phyloP scores from a whole-genome alignment of 1,284 basidiomycete genomes.

The Microbotryum intermedium region DNA sequence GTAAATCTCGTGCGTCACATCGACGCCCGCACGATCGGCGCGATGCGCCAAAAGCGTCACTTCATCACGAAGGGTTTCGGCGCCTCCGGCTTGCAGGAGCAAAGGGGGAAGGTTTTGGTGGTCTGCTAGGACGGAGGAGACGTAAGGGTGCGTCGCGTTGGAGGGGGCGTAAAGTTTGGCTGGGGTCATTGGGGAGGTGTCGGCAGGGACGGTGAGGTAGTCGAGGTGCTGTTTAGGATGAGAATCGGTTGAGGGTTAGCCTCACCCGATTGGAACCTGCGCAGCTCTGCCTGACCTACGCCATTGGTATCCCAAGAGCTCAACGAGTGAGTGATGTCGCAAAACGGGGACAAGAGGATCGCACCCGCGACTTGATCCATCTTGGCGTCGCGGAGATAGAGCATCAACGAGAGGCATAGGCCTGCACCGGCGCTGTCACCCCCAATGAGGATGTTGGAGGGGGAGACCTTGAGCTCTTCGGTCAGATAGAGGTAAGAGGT shows the following conservation, averaged over 20 bases:
- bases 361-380: constrained; percentile 14
- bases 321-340: constrained; percentile 26
- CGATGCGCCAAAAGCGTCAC: constrained; percentile 39
- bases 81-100: constrained; percentile 40
- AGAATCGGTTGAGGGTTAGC: not conserved
- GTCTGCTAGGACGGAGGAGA: constrained; percentile 18
- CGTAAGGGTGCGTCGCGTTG: constrained; percentile 18
- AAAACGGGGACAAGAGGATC: constrained; percentile 27
- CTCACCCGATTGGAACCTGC: too few relatives aligned
- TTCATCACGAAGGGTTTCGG: constrained; percentile 41
- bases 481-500: constrained; percentile 36
- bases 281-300: not conserved
- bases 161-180: not conserved
- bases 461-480: constrained; percentile 15
- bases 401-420: constrained; percentile 35
- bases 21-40: constrained; percentile 36
- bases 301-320: constrained; percentile 12
- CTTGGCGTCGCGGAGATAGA: constrained; percentile 37
- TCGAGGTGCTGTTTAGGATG: constrained; percentile 1
- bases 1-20: constrained; percentile 19
- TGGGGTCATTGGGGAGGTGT: not conserved
- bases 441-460: constrained; percentile 26
- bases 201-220: constrained; percentile 6
- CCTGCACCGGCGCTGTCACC: constrained; percentile 42
- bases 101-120: constrained; percentile 38